Conservation (phyloP, 1,284 basidiomycete genomes). For the Ustilago bromivora region DNA sequence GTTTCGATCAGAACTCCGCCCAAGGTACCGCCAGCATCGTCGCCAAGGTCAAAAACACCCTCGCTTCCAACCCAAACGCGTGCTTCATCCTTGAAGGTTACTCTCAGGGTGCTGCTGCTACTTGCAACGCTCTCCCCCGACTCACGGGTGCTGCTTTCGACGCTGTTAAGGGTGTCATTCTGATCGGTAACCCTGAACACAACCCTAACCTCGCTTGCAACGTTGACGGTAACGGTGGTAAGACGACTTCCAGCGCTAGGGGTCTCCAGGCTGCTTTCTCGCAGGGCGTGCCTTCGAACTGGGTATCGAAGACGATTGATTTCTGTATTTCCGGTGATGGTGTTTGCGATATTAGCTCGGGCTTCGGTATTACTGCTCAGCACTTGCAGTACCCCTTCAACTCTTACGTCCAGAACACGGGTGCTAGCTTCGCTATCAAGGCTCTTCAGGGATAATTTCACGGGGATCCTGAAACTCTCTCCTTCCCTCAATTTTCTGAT, state of each 20-base stretch:
- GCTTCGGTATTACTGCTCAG: slow-evolving; percentile 55
- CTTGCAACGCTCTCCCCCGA: slow-evolving; percentile 55
- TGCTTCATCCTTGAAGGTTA: slow-evolving; percentile 55
- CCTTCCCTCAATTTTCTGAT: neutral
- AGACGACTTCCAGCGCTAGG: slow-evolving; percentile 45
- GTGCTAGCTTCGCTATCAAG: slow-evolving; percentile 52
- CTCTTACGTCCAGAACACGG: slow-evolving; percentile 51
- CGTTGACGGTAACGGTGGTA: slow-evolving; percentile 62
- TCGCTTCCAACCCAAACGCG: slow-evolving; percentile 25
- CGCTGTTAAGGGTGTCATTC: slow-evolving; percentile 67
- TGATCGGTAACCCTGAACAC: slow-evolving; percentile 66
- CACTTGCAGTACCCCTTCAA: slow-evolving; percentile 58
- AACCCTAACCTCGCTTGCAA: slow-evolving; percentile 64
- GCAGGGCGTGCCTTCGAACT: slow-evolving; percentile 49
- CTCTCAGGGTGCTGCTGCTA: slow-evolving; percentile 66
- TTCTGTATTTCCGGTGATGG: slow-evolving; percentile 66
- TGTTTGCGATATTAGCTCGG: slow-evolving; percentile 59
- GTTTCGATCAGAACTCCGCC: slow-evolving; percentile 52
- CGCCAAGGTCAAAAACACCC: slow-evolving; percentile 24
- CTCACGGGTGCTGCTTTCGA: slow-evolving; percentile 47
- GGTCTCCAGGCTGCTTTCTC: slow-evolving; percentile 35
- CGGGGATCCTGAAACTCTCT: too few relatives aligned
- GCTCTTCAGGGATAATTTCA: slow-evolving; percentile 17
- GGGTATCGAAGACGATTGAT: slow-evolving; percentile 64
- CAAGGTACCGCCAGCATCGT: slow-evolving; percentile 58